Evolutionary conservation across 1,139 yeast species (phyloP).

Genomic region (Candida glucosophila): DNA sequence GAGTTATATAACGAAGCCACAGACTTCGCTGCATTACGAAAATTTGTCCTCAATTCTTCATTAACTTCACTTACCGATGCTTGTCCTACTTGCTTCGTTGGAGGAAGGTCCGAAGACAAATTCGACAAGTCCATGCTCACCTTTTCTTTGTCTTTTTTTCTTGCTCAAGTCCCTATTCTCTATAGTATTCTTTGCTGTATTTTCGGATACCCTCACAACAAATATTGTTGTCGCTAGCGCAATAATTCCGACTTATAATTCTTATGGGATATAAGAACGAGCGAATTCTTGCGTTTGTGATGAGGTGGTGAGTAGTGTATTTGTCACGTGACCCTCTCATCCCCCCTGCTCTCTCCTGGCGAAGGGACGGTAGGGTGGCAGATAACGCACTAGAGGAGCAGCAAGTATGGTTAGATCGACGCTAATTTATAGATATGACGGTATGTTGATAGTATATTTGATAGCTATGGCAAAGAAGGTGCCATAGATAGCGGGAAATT

Average conservation of each 20-base stretch:
- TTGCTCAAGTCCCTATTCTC: background rate
- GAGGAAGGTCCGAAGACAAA: constrained; percentile 42
- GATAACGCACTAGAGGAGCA: too few species aligned
- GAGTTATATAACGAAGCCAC: constrained; percentile 35
- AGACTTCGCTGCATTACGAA: constrained; percentile 38
- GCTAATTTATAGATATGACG: constrained; percentile 61
- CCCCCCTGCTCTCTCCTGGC: too few species aligned
- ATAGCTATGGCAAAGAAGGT: background rate
- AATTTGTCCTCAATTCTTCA: constrained; percentile 32
- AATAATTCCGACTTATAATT: too few species aligned
- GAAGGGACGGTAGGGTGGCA: too few species aligned
- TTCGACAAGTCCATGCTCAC: constrained; percentile 47
- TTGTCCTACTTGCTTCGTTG: constrained; percentile 36
- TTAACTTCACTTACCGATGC: constrained; percentile 35
- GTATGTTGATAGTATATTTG: constrained; percentile 28
- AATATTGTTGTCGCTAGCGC: too few species aligned
- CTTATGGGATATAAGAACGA: too few species aligned
- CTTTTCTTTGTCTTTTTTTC: background rate
- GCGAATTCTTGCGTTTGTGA: too few species aligned
- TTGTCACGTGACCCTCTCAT: too few species aligned
- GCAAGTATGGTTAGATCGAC: constrained; percentile 59
- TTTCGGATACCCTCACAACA: too few species aligned
- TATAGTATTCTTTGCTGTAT: too few species aligned
- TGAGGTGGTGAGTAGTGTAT: too few species aligned
- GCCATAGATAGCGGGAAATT: too few species aligned